These are phyloP conservation scores for Pouteria glomerata DNA, from an alignment of 148 eudicot species.

Conservation along the genomic window DNA sequence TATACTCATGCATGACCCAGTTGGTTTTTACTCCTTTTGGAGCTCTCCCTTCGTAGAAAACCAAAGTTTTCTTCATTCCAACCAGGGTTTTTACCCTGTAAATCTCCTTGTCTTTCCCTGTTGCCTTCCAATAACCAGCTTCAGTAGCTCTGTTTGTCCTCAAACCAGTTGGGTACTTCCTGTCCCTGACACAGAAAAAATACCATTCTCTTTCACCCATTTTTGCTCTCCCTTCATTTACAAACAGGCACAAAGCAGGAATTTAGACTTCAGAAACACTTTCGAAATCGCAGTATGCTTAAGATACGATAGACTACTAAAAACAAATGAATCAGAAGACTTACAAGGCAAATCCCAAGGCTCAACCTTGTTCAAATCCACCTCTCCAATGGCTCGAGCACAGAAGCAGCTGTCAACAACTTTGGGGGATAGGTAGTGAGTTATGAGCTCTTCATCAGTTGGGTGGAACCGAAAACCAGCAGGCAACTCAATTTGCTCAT, in stretches of 20 bases:
- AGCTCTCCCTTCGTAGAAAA: constrained; percentile 82
- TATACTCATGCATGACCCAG: constrained; percentile 95
- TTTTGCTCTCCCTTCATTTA: constrained; percentile 55
- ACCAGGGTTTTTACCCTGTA: constrained; percentile 40
- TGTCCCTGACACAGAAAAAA: constrained; percentile 70
- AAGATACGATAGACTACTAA: too few species aligned
- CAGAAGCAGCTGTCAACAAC: constrained; percentile 39
- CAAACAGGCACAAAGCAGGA: background rate
- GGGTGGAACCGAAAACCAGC: constrained; percentile 94
- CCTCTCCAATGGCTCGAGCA: constrained; percentile 66
- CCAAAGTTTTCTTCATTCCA: constrained; percentile 94
- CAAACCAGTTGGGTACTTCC: constrained; percentile 78
- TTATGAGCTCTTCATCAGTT: constrained; percentile 85
- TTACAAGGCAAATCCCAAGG: constrained; percentile 97
- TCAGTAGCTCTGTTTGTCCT: constrained; percentile 85
- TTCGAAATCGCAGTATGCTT: too few species aligned
- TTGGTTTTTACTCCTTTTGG: constrained; percentile 75
- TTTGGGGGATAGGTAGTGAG: constrained; percentile 59
- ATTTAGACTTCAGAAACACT: background rate
- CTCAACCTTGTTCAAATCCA: constrained; percentile 83
- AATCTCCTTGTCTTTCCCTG: constrained; percentile 92
- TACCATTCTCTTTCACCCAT: constrained; percentile 91
- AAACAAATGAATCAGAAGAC: constrained; percentile 10
- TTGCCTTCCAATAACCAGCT: constrained; percentile 90
- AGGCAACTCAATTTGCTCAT: constrained; percentile 66